Base-by-base conservation (phyloP, 208 protist genomes). In the Acanthamoeba triangularis region DNA sequence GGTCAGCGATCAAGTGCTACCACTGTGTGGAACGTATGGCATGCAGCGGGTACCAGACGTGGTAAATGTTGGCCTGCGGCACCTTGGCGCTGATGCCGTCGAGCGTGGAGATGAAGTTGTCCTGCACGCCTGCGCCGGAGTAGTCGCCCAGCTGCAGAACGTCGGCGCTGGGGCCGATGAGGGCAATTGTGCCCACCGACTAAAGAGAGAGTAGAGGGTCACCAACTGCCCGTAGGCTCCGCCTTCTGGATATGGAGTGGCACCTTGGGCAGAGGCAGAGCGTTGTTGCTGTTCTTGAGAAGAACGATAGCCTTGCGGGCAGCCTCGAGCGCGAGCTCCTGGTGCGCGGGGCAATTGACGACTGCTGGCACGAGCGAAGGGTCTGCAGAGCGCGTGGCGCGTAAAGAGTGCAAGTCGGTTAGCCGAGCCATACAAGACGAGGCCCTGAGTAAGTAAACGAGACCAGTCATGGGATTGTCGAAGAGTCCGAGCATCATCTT, bases 401-500 rank as follows among this genome's bases (percentile, higher is more conserved):
- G 63, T 23, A 28, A 69, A n/a, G n/a, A 28, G 23, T 5, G 23
- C 18, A 41, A 78, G 30, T n/a, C n/a, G n/a, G n/a, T n/a, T n/a
- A n/a, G n/a, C n/a, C n/a, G n/a, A n/a, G n/a, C n/a, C n/a, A n/a
- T n/a, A n/a, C 49, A 52, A 52, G 11, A 52, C 49, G 49, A 52
- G 4, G 49, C 49, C 7, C 11, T 52, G 49, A 52, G 11, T 52
- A 11, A 52, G 49, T 4, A 52, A 11, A 11, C 1, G 33, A 16
- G 16, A 80, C 72, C 72, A 2, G 72, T 80, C 18, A 52, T 30
- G 11, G 72, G 72, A 35, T 80, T 80, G 72, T 80, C 72, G 20
- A 80, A 80, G 72, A 80, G 72, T 7, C 72, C 72, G 3, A 80
- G 72, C 72, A 80, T 80, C 72, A 49, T 49, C 72, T 80, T 80